Evolutionary conservation across 1,139 yeast species (phyloP).

Genomic region (Zygosaccharomyces pseudobailii): DNA sequence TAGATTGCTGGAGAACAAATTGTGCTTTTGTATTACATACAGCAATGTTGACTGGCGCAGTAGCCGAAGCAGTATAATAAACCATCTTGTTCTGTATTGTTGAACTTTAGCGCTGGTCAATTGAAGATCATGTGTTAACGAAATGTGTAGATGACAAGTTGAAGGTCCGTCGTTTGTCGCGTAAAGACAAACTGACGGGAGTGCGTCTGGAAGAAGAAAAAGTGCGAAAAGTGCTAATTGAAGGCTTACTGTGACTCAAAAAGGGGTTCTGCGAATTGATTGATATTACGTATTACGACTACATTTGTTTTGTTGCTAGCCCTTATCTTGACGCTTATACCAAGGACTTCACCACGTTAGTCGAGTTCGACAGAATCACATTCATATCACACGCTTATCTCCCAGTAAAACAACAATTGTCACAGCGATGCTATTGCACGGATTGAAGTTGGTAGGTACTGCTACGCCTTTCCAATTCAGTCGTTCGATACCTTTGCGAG

Average conservation of each 20-base stretch:
- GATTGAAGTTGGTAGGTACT: not conserved
- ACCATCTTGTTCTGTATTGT: constrained; percentile 33
- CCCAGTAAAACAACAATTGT: no score
- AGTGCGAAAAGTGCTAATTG: not conserved
- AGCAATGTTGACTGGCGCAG: constrained; percentile 98
- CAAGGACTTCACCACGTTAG: no score
- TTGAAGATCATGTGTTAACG: no score
- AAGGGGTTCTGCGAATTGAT: no score
- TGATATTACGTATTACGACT: no score
- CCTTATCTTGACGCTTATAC: no score
- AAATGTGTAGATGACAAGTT: not conserved
- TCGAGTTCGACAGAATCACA: no score
- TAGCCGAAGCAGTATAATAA: constrained; percentile 69
- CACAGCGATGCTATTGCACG: not conserved
- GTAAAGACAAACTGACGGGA: not conserved
- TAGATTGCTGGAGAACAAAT: not conserved
- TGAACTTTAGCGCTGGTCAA: no score
- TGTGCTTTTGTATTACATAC: constrained; percentile 40
- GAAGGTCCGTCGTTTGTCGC: not conserved
- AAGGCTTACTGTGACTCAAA: no score
- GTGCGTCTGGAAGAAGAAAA: not conserved
- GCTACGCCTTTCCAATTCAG: not conserved
- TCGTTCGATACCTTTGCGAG: not conserved
- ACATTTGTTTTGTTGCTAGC: no score
- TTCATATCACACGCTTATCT: no score